Evolutionary conservation across 768 basidiomycete species (phyloP), one percentile per base, ranked within the genome.

Genomic region (Agaricus blazei): DNA sequence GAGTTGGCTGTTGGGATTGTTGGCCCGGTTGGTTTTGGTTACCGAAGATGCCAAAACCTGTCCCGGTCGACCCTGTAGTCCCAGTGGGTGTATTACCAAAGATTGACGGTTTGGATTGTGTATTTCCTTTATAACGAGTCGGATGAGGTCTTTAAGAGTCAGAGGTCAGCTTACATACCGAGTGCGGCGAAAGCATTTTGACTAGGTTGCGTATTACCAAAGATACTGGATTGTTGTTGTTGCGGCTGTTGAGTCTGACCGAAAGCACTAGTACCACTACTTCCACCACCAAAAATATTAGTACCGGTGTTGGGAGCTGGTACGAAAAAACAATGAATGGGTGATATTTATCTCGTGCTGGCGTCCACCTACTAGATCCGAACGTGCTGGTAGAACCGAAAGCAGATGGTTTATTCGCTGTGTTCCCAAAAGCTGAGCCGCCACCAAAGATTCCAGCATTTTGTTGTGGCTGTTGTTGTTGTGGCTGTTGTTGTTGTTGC

Each of bases 111-210:
- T 59, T 65, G 12, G 59, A 29, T 26, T 56, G 48, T 28, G 58
- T 64, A 23, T 53, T 62, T 52, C 59, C 62, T 62, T 37, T 12
- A 12, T 24, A 19, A 26, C 9, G 27, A 45, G 26, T 58, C n/a
- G 60, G 56, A 19, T 26, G 42, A 24, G 14, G 41, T 8, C 2
- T 34, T 34, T 3, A 40, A 37, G 24, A 52, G 19, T 34, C 8
- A 23, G 15, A 9, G 28, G 36, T 27, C 24, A 44, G 47, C 26
- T 43, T 51, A 64, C 60, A 31, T 59, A 72, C 70, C 68, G 40
- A 76, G 77, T 38, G 59, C 59, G 62, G 79, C 74, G 52, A 82
- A 82, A 1, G 71, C 63, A 57, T 41, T 64, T 24, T 64, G 64
- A 6, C 68, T 69, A 9, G 65, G 57, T 36, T 65, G 67, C 4